Evolutionary conservation across 148 eudicot species (phyloP).

Genomic region (Chenopodium formosanum): DNA sequence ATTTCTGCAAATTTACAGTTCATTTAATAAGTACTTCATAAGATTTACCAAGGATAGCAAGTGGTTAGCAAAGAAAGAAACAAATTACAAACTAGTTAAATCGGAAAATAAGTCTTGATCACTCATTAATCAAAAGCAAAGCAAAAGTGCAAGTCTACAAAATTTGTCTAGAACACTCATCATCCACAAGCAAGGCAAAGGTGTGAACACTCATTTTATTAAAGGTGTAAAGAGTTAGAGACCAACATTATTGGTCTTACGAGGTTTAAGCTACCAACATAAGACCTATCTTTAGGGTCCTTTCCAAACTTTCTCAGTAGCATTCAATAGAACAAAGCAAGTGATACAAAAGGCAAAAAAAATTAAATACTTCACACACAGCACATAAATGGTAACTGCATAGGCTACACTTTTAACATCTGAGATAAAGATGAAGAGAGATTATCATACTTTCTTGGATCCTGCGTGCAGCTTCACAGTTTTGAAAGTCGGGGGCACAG

Average conservation of each 20-base stretch:
- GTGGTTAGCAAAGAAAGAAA: background rate
- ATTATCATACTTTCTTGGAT: conserved; percentile 59
- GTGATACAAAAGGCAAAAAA: background rate
- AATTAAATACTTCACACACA: background rate
- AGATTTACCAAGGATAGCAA: background rate
- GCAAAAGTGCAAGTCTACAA: background rate
- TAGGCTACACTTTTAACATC: background rate
- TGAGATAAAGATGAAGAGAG: conserved; percentile 10
- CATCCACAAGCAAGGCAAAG: no score
- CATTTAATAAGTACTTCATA: background rate
- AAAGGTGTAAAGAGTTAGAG: background rate
- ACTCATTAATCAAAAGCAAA: background rate
- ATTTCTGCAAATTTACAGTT: conserved; percentile 43
- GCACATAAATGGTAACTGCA: background rate
- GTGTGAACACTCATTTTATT: no score
- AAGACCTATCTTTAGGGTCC: background rate
- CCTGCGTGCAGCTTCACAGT: conserved; percentile 61
- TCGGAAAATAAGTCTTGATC: background rate
- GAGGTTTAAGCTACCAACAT: background rate
- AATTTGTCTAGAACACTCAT: no score
- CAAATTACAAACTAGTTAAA: no score
- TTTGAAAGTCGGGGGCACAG: conserved; percentile 52
- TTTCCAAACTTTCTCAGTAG: background rate
- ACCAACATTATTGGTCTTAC: background rate
- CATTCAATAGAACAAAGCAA: background rate